Conservation (phyloP, 2,329 filamentous ascomycete genomes). For the Ilyonectria destructans region DNA sequence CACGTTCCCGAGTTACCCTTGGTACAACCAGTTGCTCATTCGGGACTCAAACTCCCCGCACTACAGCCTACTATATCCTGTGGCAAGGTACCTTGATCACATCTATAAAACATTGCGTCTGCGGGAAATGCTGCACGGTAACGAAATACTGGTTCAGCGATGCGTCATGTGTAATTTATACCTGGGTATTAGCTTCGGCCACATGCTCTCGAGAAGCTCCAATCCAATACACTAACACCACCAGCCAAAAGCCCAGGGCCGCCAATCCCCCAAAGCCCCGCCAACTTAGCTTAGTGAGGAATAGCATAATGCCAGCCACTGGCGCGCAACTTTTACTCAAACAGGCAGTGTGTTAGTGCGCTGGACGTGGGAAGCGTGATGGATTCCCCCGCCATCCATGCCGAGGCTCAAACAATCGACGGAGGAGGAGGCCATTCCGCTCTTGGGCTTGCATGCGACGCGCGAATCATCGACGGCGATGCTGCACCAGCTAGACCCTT, state of each 20-base stretch:
- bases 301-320: neutral
- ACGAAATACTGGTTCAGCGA: no score
- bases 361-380: neutral
- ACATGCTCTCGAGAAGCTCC: no score
- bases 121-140: no score
- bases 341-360: neutral
- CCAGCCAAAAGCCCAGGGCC: neutral
- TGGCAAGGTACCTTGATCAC: no score
- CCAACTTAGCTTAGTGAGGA: neutral
- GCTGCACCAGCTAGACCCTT: constrained; percentile 9
- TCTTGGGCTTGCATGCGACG: constrained; percentile 31
- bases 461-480: constrained; percentile 21
- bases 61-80: neutral
- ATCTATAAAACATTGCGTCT: no score
- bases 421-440: constrained; percentile 15
- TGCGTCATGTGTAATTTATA: no score
- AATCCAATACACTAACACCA: no score
- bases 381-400: neutral
- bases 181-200: no score
- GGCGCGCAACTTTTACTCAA: constrained; percentile 1
- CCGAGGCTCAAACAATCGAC: neutral
- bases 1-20: no score
- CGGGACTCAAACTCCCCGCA: neutral
- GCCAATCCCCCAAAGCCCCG: neutral
- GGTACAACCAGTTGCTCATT: neutral